Evolutionary conservation across 1,284 basidiomycete genomes (phyloP).

Genomic region (Moniliella sp.): DNA sequence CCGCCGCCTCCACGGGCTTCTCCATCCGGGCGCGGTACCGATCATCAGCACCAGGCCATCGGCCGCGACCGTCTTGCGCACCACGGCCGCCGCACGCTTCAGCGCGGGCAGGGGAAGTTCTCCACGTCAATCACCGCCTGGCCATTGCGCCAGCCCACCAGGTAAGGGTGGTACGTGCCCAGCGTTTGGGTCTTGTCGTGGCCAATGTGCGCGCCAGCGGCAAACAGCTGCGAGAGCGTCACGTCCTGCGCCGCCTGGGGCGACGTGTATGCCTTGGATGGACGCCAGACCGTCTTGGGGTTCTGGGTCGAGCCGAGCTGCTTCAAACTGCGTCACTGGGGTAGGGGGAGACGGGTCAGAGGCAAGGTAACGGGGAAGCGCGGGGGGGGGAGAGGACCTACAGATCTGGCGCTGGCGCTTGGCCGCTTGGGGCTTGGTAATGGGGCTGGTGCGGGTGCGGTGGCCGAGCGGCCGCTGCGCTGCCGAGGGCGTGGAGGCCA

Average conservation of each 20-base stretch:
- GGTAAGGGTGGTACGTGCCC: constrained; percentile 70
- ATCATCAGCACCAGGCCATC: constrained; percentile 76
- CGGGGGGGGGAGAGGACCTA: not conserved
- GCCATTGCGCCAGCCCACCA: constrained; percentile 73
- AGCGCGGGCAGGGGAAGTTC: constrained; percentile 60
- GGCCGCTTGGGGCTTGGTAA: too few relatives aligned
- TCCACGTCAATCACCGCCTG: constrained; percentile 87
- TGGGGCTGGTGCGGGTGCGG: too few relatives aligned
- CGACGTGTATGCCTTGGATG: constrained; percentile 50
- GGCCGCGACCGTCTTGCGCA: constrained; percentile 55
- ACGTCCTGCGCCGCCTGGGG: constrained; percentile 46
- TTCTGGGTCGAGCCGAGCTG: constrained; percentile 59
- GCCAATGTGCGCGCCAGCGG: constrained; percentile 79
- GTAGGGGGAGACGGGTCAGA: constrained; percentile 1
- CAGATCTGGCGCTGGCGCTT: not conserved
- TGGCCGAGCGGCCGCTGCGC: too few relatives aligned
- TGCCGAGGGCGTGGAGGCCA: too few relatives aligned
- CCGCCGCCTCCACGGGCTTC: constrained; percentile 55
- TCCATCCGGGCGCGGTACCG: constrained; percentile 64
- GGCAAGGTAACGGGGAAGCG: constrained; percentile 10
- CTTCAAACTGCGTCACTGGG: constrained; percentile 46
- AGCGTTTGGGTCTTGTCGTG: constrained; percentile 63
- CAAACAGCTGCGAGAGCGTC: constrained; percentile 70
- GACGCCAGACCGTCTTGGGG: constrained; percentile 49
- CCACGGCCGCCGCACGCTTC: constrained; percentile 66